Evolutionary conservation across 495 filamentous ascomycete species (phyloP), one percentile per base, ranked within the genome.

Genomic region (Penicillium tannophilum): DNA sequence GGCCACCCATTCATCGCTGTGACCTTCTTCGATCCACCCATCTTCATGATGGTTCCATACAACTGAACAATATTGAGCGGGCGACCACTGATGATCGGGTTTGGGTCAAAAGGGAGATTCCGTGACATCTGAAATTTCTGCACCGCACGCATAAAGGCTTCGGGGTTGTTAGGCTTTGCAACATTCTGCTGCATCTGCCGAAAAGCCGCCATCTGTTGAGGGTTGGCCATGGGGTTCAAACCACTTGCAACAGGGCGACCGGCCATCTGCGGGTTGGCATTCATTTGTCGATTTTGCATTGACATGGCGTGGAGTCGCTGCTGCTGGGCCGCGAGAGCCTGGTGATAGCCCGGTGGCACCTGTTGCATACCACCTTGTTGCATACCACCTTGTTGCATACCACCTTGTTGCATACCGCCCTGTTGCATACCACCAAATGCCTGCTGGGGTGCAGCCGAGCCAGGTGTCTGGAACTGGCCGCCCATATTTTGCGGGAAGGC

Each of bases 21-120:
- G 7, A 96, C 81, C 60, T 83, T 88, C 69, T 86, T 88, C 39
- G 88, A 96, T 2, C 94, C 94, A 17, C 89, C 88, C 66, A 89
- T 81, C 61, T 87, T 89, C 68, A 87, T 82, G 7, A 97, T 89
- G 1, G 80, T 76, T 42, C 83, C 82, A 75, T 91, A 97, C 8
- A 98, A 81, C 47, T 87, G 84, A 50, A 89, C 80, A 39, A 95
- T 72, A 62, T 87, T 84, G 41, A 97, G 77, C 0, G 79, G 80
- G 26, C 90, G 87, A 45, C 88, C 88, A 30, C 83, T 84, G 46
- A 96, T 83, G 11, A 80, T 70, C 0, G 92, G 92, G 57, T 86
- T 87, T 4, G 73, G 72, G 35, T 93, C 88, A 31, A 97, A 79
- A 0, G 85, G 87, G 19, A 87, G 77, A 36, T 85, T 84, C 57